Conservation (phyloP, 306 rosid species). For the Benincasa hispida region DNA sequence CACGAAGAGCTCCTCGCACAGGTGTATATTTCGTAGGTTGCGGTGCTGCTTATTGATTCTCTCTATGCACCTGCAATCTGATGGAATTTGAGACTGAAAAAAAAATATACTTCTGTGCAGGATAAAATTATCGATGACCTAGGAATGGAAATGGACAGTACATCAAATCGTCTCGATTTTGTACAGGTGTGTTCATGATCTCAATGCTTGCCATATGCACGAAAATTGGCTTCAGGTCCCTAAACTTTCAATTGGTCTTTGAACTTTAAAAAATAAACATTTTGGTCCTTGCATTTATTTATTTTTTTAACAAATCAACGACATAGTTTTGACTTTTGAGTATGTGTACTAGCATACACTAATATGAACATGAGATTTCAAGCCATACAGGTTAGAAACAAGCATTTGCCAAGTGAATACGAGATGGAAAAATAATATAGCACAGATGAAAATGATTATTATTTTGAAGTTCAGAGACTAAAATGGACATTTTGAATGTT, state of each 20-base stretch:
- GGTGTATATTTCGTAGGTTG: conserved; percentile 31
- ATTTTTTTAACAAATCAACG: background rate
- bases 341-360: background rate
- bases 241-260: background rate
- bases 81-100: background rate
- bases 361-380: too few relatives aligned
- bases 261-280: background rate
- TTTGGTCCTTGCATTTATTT: background rate
- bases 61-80: background rate
- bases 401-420: background rate
- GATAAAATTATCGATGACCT: conserved; percentile 80
- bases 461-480: background rate
- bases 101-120: conserved; percentile 26
- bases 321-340: background rate
- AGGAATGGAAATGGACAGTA: conserved; percentile 85
- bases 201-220: background rate
- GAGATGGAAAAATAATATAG: background rate
- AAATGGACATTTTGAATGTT: background rate
- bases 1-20: conserved; percentile 86
- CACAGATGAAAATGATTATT: background rate
- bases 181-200: conserved; percentile 60
- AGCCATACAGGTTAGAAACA: background rate
- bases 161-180: conserved; percentile 88
- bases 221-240: background rate
- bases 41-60: background rate